These are phyloP conservation scores for Cystobasidium sp. DNA, from an alignment of 1,284 basidiomycete genomes.

Conservation along the genomic window DNA sequence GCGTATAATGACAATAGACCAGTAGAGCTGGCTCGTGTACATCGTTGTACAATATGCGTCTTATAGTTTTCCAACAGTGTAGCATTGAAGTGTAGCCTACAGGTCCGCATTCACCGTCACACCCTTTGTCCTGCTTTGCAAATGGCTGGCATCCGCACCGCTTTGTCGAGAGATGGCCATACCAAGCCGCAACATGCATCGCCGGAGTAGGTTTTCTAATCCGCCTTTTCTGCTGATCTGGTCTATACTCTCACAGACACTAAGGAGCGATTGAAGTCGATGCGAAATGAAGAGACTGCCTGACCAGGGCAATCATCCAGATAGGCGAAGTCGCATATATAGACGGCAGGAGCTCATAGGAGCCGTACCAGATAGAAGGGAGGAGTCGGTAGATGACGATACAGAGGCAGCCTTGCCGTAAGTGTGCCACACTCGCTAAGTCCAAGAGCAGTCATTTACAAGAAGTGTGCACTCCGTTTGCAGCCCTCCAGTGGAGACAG, in stretches of 20 bases:
- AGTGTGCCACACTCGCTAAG: background rate
- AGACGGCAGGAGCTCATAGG: slow-evolving; percentile 1
- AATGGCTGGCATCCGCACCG: too few species aligned
- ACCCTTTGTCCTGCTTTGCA: too few species aligned
- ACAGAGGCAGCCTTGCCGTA: background rate
- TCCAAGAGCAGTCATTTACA: too few species aligned
- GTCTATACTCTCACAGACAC: background rate
- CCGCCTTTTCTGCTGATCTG: background rate
- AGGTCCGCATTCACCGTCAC: too few species aligned
- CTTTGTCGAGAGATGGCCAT: too few species aligned
- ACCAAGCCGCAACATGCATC: too few species aligned
- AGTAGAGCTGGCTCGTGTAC: too few species aligned
- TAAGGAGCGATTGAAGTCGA: background rate
- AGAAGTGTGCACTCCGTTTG: background rate
- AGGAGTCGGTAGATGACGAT: background rate
- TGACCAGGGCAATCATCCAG: background rate
- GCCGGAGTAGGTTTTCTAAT: background rate
- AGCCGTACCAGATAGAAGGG: background rate
- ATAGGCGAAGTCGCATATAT: background rate
- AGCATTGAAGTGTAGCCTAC: too few species aligned
- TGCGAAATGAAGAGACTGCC: slow-evolving; percentile 12
- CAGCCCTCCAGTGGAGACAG: background rate
- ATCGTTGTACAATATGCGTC: too few species aligned
- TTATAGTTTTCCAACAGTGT: too few species aligned
- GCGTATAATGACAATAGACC: too few species aligned